Conservation (phyloP, 2,329 filamentous ascomycete genomes). For the Arachnomyces sp. region DNA sequence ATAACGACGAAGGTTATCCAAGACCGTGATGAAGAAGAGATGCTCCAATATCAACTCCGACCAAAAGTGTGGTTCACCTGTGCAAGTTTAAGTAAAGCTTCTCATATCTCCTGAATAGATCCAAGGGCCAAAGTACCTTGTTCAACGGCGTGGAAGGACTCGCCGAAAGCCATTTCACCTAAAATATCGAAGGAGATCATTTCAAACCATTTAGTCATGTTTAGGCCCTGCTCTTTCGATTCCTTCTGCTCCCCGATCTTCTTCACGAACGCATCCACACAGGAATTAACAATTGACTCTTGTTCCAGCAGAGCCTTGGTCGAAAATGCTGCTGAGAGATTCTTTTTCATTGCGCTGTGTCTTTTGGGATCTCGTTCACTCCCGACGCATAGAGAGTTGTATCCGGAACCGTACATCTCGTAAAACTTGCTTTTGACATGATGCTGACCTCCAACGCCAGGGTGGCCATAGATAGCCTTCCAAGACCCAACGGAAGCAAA, state of each 20-base stretch:
- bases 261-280: constrained; percentile 21
- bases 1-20: too few species aligned
- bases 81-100: too few species aligned
- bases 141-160: constrained; percentile 32
- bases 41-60: too few species aligned
- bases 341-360: constrained; percentile 8
- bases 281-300: constrained; percentile 24
- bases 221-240: constrained; percentile 10
- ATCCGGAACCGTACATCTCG: too few species aligned
- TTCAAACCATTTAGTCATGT: constrained; percentile 28
- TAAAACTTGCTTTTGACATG: too few species aligned
- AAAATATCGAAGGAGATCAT: constrained; percentile 31
- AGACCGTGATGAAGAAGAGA: too few species aligned
- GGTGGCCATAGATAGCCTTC: constrained; percentile 30
- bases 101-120: too few species aligned
- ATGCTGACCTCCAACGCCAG: constrained; percentile 10
- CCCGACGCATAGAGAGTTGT: constrained; percentile 12
- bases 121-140: too few species aligned
- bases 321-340: constrained; percentile 28
- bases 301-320: constrained; percentile 26
- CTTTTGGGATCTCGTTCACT: constrained; percentile 18
- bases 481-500: constrained; percentile 24
- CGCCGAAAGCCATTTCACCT: constrained; percentile 34
- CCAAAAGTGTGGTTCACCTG: too few species aligned
- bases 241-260: background rate